phyloP scores from a whole-genome alignment of 2,329 filamentous ascomycete species.

The Calonectria hongkongensis region DNA sequence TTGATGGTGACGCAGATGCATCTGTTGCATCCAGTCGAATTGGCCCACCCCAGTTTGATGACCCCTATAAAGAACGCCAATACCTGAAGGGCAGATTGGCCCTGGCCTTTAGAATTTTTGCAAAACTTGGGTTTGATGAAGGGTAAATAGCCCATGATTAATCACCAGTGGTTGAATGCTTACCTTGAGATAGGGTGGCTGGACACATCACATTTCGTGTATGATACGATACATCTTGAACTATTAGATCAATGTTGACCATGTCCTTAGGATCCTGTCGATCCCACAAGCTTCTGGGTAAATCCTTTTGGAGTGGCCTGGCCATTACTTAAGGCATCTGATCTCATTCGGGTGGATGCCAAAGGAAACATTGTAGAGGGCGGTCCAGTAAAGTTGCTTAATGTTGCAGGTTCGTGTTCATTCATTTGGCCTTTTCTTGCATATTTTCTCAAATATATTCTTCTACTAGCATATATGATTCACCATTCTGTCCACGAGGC shows the following conservation, averaged over 20 bases:
- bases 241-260: neutral
- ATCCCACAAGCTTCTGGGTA: slow-evolving; percentile 78
- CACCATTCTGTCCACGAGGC: slow-evolving; percentile 38
- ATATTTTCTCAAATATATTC: neutral
- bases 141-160: slow-evolving; percentile 49
- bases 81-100: slow-evolving; percentile 73
- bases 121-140: slow-evolving; percentile 74
- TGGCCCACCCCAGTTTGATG: slow-evolving; percentile 23
- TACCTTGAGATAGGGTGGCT: slow-evolving; percentile 67
- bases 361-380: slow-evolving; percentile 78
- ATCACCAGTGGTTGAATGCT: neutral
- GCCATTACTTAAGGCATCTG: slow-evolving; percentile 71
- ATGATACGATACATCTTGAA: neutral
- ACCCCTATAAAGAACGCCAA: slow-evolving; percentile 62
- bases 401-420: slow-evolving; percentile 28
- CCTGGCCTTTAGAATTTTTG: slow-evolving; percentile 74
- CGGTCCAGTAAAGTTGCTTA: slow-evolving; percentile 59
- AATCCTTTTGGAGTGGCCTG: slow-evolving; percentile 73
- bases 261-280: slow-evolving; percentile 70
- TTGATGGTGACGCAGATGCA: neutral
- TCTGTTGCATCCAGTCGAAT: neutral
- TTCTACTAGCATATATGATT: slow-evolving; percentile 35
- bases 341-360: slow-evolving; percentile 79
- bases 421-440: neutral
- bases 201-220: slow-evolving; percentile 75